Evolutionary conservation across 2,329 filamentous ascomycete genomes (phyloP).

Genomic region (Pseudogymnoascus sp.): DNA sequence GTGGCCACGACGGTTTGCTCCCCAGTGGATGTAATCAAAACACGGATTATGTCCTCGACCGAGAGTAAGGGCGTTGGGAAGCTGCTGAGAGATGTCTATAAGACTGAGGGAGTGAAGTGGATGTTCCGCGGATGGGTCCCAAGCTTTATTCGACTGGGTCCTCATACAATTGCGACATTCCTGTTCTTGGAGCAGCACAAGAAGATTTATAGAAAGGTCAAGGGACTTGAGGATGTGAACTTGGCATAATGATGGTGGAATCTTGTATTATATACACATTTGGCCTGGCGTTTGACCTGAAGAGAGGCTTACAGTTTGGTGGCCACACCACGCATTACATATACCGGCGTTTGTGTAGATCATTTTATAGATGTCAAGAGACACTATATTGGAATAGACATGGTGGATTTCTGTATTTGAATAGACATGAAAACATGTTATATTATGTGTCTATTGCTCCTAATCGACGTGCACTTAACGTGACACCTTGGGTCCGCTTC

Average conservation of each 20-base stretch:
- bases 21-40: conserved; percentile 85
- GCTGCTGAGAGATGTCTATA: conserved; percentile 59
- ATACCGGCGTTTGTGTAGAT: background rate
- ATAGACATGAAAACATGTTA: background rate
- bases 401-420: background rate
- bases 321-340: conserved; percentile 5
- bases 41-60: conserved; percentile 68
- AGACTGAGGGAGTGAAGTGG: conserved; percentile 66
- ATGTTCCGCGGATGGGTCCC: conserved; percentile 89
- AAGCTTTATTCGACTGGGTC: conserved; percentile 57
- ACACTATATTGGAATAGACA: background rate
- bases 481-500: background rate
- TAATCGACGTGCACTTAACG: background rate
- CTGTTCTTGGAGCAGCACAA: conserved; percentile 82
- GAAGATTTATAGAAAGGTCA: conserved; percentile 58
- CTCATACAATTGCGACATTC: conserved; percentile 82
- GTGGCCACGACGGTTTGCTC: conserved; percentile 79
- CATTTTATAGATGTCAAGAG: background rate
- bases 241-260: background rate
- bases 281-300: background rate
- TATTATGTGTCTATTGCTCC: conserved; percentile 7
- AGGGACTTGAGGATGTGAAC: conserved; percentile 21
- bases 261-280: background rate
- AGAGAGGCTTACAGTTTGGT: background rate
- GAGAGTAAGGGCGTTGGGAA: conserved; percentile 46